These are phyloP conservation scores for Naganishia liquefaciens DNA, from an alignment of 1,284 basidiomycete species.

Conservation along the genomic window DNA sequence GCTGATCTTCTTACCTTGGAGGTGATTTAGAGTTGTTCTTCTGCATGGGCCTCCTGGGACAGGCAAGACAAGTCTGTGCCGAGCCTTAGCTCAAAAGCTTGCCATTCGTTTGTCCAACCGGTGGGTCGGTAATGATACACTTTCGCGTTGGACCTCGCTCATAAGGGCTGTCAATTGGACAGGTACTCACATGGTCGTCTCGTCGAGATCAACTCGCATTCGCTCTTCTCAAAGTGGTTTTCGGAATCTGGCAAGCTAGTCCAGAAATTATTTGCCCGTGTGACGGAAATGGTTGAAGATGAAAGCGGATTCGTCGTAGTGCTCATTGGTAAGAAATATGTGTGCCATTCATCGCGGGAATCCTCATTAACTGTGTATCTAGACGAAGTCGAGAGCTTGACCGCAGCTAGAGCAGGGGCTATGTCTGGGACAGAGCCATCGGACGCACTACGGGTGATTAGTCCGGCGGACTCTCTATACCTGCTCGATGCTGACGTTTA, in stretches of 20 bases:
- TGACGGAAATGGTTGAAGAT: slow-evolving; percentile 84
- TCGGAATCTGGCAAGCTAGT: slow-evolving; percentile 98
- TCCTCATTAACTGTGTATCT: slow-evolving; percentile 24
- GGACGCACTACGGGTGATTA: slow-evolving; percentile 81
- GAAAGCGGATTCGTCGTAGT: slow-evolving; percentile 89
- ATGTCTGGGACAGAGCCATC: slow-evolving; percentile 92
- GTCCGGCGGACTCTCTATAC: not conserved
- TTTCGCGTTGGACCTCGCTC: not conserved
- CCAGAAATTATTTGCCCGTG: slow-evolving; percentile 84
- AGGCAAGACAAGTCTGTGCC: slow-evolving; percentile 93
- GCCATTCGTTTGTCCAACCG: slow-evolving; percentile 82
- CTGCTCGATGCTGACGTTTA: not conserved
- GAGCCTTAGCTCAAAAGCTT: slow-evolving; percentile 92
- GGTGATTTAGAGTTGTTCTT: slow-evolving; percentile 65
- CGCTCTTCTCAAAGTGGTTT: slow-evolving; percentile 95
- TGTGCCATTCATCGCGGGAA: not conserved
- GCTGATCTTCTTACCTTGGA: slow-evolving; percentile 5
- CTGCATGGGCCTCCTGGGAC: slow-evolving; percentile 97
- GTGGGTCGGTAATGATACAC: slow-evolving; percentile 54
- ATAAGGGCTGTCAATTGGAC: not conserved
- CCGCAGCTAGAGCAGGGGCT: slow-evolving; percentile 88
- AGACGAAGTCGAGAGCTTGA: slow-evolving; percentile 97
- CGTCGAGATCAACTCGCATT: slow-evolving; percentile 97
- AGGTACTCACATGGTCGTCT: slow-evolving; percentile 84
- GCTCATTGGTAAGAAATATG: slow-evolving; percentile 70